Evolutionary conservation across 805 yeast species (phyloP).

Genomic region (Maudiozyma bulderi): DNA sequence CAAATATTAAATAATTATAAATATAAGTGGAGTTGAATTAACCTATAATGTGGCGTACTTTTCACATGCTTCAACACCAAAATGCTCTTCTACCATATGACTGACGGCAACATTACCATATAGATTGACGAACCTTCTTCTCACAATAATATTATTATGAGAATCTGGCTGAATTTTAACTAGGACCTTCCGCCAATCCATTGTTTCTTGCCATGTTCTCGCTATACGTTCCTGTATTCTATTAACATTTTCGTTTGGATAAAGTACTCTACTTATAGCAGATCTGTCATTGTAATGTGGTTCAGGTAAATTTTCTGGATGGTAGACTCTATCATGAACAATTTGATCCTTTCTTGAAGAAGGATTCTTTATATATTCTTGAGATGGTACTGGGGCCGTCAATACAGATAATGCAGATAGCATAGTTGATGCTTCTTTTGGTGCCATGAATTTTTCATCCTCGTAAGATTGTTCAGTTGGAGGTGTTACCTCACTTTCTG

Average conservation of each 20-base stretch:
- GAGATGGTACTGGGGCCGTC: conserved; percentile 71
- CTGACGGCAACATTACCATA: conserved; percentile 93
- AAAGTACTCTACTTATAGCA: conserved; percentile 20
- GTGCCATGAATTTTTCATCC: conserved; percentile 29
- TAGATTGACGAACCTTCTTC: conserved; percentile 74
- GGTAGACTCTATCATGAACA: conserved; percentile 73
- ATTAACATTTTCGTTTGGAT: conserved; percentile 26
- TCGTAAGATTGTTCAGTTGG: conserved; percentile 1
- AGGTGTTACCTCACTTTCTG: conserved; percentile 5
- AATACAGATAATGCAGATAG: conserved; percentile 70
- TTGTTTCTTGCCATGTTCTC: conserved; percentile 68
- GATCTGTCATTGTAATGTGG: conserved; percentile 30
- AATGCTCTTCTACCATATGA: conserved; percentile 55
- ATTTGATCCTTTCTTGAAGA: conserved; percentile 52
- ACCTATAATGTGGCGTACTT: conserved; percentile 3
- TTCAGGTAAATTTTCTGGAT: conserved; percentile 56
- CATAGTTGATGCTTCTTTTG: conserved; percentile 69
- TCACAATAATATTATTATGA: conserved; percentile 80
- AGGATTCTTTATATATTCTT: conserved; percentile 61
- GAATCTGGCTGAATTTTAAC: conserved; percentile 84
- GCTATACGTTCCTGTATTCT: conserved; percentile 63
- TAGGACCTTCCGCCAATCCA: conserved; percentile 84
- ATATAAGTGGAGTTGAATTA: not conserved
- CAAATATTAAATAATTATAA: not conserved
- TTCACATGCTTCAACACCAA: conserved; percentile 22